These are phyloP conservation scores for Diaporthe caulivora DNA, from an alignment of 2,329 filamentous ascomycete genomes.

Conservation along the genomic window DNA sequence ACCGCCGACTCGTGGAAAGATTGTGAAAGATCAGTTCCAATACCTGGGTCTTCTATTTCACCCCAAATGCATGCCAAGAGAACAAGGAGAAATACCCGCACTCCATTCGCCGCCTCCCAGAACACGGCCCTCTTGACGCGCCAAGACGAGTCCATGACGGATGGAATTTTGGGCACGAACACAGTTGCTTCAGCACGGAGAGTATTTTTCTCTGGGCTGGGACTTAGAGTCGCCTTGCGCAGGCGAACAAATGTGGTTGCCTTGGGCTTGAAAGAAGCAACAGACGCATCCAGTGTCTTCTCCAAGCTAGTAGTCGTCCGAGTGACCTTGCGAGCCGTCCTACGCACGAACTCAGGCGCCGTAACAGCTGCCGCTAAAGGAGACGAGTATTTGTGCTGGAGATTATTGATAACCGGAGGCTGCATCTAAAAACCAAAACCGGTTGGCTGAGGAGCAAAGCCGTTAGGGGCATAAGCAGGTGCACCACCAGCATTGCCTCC, in stretches of 20 bases:
- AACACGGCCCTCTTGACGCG: conserved; percentile 3
- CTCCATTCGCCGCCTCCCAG: conserved; percentile 2
- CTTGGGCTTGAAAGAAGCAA: conserved; percentile 22
- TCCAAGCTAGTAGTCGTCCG: neutral
- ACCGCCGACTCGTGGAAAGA: conserved; percentile 32
- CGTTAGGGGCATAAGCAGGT: conserved; percentile 69
- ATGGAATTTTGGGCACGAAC: conserved; percentile 21
- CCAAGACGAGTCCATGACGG: conserved; percentile 23
- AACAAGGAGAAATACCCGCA: conserved; percentile 1
- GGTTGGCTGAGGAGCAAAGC: conserved; percentile 74
- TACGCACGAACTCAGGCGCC: conserved; percentile 22
- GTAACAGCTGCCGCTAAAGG: neutral
- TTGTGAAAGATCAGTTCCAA: neutral
- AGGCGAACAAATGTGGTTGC: neutral
- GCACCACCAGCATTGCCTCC: conserved; percentile 61
- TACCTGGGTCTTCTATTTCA: conserved; percentile 19
- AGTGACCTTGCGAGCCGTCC: neutral
- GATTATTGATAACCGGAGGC: conserved; percentile 42
- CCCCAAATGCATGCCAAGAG: conserved; percentile 16
- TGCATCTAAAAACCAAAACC: conserved; percentile 73
- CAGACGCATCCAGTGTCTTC: conserved; percentile 30
- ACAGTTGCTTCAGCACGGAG: conserved; percentile 29
- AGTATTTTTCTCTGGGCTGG: neutral
- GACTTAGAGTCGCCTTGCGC: neutral
- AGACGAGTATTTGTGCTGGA: conserved; percentile 5